Evolutionary conservation across 306 rosid genomes (phyloP), one percentile per base, ranked within the genome.

Genomic region (Lotus japonicus): DNA sequence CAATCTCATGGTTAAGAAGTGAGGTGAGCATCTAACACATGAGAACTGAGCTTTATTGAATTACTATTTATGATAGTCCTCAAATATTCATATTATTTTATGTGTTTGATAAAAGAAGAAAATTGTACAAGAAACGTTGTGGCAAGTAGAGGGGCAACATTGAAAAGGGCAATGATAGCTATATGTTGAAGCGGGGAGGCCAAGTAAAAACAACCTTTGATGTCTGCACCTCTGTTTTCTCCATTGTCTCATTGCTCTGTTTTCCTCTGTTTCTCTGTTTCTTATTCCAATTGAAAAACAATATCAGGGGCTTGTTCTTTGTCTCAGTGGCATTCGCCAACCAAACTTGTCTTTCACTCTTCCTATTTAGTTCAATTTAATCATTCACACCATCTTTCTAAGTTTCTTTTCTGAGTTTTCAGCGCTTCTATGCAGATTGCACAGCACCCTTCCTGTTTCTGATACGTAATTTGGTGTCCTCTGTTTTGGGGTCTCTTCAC

Each of bases 131-230:
- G 45, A 64, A 41, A 61, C 23, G 31, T 11, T 31, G 64, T 62
- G 79, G 77, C 43, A 43, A 59, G 74, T 18, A 35, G 50, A 62
- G 48, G 66, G 77, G 77, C 73, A 79, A 66, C 21, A 51, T 80
- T 77, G 84, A 72, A 81, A 84, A 77, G 71, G 65, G 71, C 48
- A 50, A 79, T 69, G 68, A 67, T 71, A 9, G 73, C 56, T 69
- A 70, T 58, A 73, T 49, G 80, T 59, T 68, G 88, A 78, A 82
- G 83, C 70, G 66, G 81, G 54, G 72, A 19, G 87, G 77, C 77
- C 66, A 75, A 73, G 77, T 64, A 67, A 43, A 26, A 74, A 78
- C 69, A 70, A 15, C 56, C 61, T 23, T 56, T 35, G 5, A 35
- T 55, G 21, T 64, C 79, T 79, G 7, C 62, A 55, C 76, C 63